A percentile compares a stretch with the other conserved stretches of the same genome.
Conservation (phyloP, 1,284 basidiomycete genomes). For the Ceratobasidium sp. region DNA sequence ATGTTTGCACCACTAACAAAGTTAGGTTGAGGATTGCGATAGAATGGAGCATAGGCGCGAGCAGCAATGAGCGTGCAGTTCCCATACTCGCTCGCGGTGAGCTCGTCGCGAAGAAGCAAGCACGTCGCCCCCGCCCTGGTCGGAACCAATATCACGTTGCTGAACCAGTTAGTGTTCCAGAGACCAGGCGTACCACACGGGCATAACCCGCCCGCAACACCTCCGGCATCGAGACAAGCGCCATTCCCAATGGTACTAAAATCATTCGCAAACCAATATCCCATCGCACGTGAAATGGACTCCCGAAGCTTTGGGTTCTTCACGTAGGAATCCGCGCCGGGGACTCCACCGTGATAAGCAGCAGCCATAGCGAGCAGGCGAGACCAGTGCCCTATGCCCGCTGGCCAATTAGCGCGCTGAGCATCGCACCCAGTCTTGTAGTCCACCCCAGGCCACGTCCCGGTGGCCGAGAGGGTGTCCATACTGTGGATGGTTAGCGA, state of each 20-base stretch:
- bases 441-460: slow-evolving; percentile 62
- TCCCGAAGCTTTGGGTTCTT: slow-evolving; percentile 59
- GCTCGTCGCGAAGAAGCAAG: slow-evolving; percentile 26
- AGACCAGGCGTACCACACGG: slow-evolving; percentile 69
- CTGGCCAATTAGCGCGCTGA: slow-evolving; percentile 76
- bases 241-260: slow-evolving; percentile 61
- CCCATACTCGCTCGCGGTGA: slow-evolving; percentile 19
- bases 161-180: slow-evolving; percentile 79
- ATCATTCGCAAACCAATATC: slow-evolving; percentile 75
- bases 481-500: slow-evolving; percentile 7
- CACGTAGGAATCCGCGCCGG: slow-evolving; percentile 55
- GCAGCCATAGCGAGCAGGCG: slow-evolving; percentile 68
- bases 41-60: slow-evolving; percentile 68
- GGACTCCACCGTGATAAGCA: slow-evolving; percentile 69
- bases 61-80: slow-evolving; percentile 40
- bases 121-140: not conserved
- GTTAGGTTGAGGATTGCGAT: slow-evolving; percentile 51
- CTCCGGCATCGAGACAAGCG: slow-evolving; percentile 67
- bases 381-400: slow-evolving; percentile 68
- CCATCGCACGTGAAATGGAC: slow-evolving; percentile 66
- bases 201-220: slow-evolving; percentile 59
- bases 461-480: not conserved
- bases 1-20: slow-evolving; percentile 72
- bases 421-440: slow-evolving; percentile 72
- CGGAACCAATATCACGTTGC: slow-evolving; percentile 34